These are phyloP conservation scores for Candida sojae DNA, from an alignment of 1,139 yeast genomes.

Conservation along the genomic window DNA sequence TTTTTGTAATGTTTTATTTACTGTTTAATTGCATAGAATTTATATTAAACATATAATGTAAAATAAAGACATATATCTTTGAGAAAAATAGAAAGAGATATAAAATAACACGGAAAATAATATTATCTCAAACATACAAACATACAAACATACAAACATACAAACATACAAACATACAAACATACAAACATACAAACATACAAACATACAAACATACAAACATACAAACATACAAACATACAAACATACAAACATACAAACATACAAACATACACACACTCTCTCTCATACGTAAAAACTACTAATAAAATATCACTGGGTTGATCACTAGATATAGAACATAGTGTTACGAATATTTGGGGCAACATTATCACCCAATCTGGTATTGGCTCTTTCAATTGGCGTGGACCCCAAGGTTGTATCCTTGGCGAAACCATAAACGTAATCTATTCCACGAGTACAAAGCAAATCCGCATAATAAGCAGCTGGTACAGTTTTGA, in stretches of 20 bases:
- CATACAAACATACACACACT: neutral
- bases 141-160: neutral
- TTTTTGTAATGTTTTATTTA: neutral
- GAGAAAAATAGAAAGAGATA: too few species aligned
- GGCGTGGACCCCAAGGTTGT: constrained; percentile 5
- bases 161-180: neutral
- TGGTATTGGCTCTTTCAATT: constrained; percentile 8
- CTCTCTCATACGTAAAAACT: neutral
- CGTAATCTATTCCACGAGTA: constrained; percentile 15
- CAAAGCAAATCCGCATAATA: constrained; percentile 17
- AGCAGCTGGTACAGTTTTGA: constrained; percentile 16
- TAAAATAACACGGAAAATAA: too few species aligned
- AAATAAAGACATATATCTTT: too few species aligned
- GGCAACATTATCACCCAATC: constrained; percentile 12
- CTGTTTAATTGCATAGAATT: neutral
- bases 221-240: too few species aligned
- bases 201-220: neutral
- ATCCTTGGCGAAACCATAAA: constrained; percentile 6
- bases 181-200: neutral
- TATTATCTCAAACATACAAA: neutral
- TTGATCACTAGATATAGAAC: constrained; percentile 12
- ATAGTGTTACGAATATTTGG: constrained; percentile 12
- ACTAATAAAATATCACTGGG: neutral
- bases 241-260: neutral
- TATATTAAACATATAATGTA: neutral